Evolutionary conservation across 306 rosid species (phyloP).

Genomic region (Pyrus bretschneideri): DNA sequence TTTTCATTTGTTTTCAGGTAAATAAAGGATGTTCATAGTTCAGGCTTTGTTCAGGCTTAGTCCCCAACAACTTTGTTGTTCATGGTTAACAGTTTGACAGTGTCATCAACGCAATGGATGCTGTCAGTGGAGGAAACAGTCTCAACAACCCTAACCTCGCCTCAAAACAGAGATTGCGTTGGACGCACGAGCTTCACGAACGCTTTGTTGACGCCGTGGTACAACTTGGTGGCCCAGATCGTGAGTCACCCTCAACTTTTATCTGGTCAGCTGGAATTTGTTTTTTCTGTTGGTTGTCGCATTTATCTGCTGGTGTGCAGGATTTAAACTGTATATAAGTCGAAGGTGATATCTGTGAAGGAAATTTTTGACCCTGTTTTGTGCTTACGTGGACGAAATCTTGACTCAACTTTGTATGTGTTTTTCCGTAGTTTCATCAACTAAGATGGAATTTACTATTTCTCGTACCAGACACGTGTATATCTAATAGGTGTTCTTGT

Average conservation of each 20-base stretch:
- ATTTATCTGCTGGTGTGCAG: slow-evolving; percentile 4
- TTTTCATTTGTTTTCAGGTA: slow-evolving; percentile 12
- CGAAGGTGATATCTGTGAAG: neutral
- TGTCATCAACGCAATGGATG: slow-evolving; percentile 60
- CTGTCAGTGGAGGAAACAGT: slow-evolving; percentile 56
- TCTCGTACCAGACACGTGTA: neutral
- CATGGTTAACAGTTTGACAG: slow-evolving; percentile 52
- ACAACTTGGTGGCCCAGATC: slow-evolving; percentile 98
- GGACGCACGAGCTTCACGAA: slow-evolving; percentile 97
- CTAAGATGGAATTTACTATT: neutral
- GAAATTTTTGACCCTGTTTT: neutral
- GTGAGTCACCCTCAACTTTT: slow-evolving; percentile 51
- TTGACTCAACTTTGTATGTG: neutral
- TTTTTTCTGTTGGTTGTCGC: neutral
- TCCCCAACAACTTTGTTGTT: slow-evolving; percentile 40
- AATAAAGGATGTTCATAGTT: slow-evolving; percentile 8
- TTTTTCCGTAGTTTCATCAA: neutral
- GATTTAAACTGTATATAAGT: neutral
- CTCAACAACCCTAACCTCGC: slow-evolving; percentile 55
- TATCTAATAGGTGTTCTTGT: neutral
- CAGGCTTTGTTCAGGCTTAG: slow-evolving; percentile 19
- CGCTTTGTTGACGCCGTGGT: slow-evolving; percentile 95
- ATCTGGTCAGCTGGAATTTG: slow-evolving; percentile 16
- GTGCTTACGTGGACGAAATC: neutral
- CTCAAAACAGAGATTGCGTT: slow-evolving; percentile 85